These are phyloP conservation scores for Pulveroboletus sp. DNA, from an alignment of 768 basidiomycete genomes.

Conservation along the genomic window DNA sequence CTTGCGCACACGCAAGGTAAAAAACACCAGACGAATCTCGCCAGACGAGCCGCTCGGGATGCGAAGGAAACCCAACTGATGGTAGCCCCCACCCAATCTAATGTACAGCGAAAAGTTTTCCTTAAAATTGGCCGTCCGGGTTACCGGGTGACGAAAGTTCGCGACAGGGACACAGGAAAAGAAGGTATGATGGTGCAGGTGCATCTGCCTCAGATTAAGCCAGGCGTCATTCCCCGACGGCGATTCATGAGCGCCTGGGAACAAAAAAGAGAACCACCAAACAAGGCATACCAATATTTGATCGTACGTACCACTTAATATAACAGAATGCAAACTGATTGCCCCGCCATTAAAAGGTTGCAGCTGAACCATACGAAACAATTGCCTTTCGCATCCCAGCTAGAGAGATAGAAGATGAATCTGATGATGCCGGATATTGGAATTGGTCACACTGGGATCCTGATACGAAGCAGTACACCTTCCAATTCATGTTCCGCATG, in stretches of 20 bases:
- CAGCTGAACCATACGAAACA: constrained; percentile 99
- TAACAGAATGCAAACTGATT: constrained; percentile 20
- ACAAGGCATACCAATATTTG: constrained; percentile 95
- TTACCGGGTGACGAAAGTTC: constrained; percentile 94
- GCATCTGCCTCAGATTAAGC: constrained; percentile 90
- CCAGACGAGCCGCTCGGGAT: constrained; percentile 94
- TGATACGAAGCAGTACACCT: constrained; percentile 97
- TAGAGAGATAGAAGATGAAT: constrained; percentile 93
- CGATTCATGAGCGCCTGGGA: constrained; percentile 99
- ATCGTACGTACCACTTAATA: constrained; percentile 60
- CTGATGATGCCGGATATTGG: constrained; percentile 86
- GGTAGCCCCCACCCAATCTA: constrained; percentile 77
- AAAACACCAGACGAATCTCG: constrained; percentile 98
- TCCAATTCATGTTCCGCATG: constrained; percentile 93
- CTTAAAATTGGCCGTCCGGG: constrained; percentile 96
- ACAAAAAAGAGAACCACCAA: constrained; percentile 91
- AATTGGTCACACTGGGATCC: constrained; percentile 99
- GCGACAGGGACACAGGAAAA: constrained; percentile 84
- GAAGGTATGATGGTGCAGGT: constrained; percentile 98
- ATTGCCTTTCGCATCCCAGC: constrained; percentile 99
- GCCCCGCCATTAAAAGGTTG: constrained; percentile 59
- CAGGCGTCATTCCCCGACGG: constrained; percentile 75
- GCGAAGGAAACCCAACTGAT: constrained; percentile 90
- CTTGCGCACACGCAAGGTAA: constrained; percentile 99
- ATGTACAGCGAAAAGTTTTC: constrained; percentile 88